These are phyloP conservation scores for Starmerella apicola DNA, from an alignment of 805 yeast species.

Conservation along the genomic window DNA sequence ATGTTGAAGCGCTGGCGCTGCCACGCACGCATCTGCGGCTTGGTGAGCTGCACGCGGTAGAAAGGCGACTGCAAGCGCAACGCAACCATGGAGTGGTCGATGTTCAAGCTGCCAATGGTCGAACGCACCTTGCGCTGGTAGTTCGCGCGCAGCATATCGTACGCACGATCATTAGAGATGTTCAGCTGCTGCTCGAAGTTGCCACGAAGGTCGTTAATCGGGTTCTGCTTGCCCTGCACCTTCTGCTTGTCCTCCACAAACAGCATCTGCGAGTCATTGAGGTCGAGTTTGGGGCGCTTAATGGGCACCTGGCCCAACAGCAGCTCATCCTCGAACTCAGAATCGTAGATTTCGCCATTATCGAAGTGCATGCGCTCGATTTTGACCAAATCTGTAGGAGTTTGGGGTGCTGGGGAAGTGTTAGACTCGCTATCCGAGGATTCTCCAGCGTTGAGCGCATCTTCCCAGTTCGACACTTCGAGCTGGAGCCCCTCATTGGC, in stretches of 20 bases:
- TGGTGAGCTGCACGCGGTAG: constrained; percentile 64
- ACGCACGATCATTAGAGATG: constrained; percentile 78
- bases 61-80: constrained; percentile 76
- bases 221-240: constrained; percentile 6
- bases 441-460: constrained; percentile 36
- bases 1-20: constrained; percentile 69
- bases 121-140: constrained; percentile 87
- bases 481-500: constrained; percentile 14
- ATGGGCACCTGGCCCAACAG: constrained; percentile 45
- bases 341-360: constrained; percentile 26
- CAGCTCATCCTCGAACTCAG: constrained; percentile 47
- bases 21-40: constrained; percentile 57
- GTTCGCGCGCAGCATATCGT: constrained; percentile 69
- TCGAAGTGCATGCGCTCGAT: constrained; percentile 16
- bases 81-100: constrained; percentile 89
- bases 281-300: constrained; percentile 41
- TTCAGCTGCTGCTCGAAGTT: constrained; percentile 38
- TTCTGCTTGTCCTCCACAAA: constrained; percentile 38
- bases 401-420: not conserved
- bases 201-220: not conserved
- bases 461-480: constrained; percentile 25
- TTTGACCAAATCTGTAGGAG: constrained; percentile 6
- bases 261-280: constrained; percentile 76
- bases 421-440: constrained; percentile 46
- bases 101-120: constrained; percentile 77